Base-by-base conservation (phyloP, 179 eudicot genomes). In the Beta corolliflora region DNA sequence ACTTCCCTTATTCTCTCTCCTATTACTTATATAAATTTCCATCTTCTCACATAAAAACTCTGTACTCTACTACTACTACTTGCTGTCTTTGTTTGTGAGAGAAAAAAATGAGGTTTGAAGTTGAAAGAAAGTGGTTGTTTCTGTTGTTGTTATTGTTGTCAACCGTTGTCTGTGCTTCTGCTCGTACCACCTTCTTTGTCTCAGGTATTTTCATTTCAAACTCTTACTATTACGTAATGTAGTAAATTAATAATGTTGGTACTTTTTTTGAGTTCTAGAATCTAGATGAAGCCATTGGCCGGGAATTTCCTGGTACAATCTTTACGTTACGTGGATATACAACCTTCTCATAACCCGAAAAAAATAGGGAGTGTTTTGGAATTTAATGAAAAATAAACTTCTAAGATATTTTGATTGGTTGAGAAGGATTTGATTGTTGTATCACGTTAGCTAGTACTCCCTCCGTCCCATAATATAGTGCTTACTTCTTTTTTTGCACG, bases 161-260 rank as follows among this genome's bases (percentile, higher is more conserved):
- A 18, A 7, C 70, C 13, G 0, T 84, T 31, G 71, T 81, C 55
- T 72, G 41, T 81, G 78, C 48, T 44, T 71, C 81, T 19, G 81
- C 79, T 64, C 78, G 81, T 71, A 66, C 29, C 79, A 14, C 76
- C 64, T 71, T 76, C 45, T 44, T 82, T 29, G 10, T 77, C 29
- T 80, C 83, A 70, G 80, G 83, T 76, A 48, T 25, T 6, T 0
- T 25, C 0, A 25, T 74, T 1, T 9, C 0, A 14, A 14, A 2
- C 4, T 44, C 10, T 4, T 53, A 64, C 56, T 11, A 14, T 10
- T 48, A 36, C 41, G 41, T 36, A 36, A 36, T 36, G 41, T 36
- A 36, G 41, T 36, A 36, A 36, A 36, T 36, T 36, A 1, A 36
- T 36, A 36, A 36, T 36, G 41, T 55, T 5, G 1, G 10, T 5